Conservation (phyloP, 2,329 filamentous ascomycete species). For the Septoria petroselini region DNA sequence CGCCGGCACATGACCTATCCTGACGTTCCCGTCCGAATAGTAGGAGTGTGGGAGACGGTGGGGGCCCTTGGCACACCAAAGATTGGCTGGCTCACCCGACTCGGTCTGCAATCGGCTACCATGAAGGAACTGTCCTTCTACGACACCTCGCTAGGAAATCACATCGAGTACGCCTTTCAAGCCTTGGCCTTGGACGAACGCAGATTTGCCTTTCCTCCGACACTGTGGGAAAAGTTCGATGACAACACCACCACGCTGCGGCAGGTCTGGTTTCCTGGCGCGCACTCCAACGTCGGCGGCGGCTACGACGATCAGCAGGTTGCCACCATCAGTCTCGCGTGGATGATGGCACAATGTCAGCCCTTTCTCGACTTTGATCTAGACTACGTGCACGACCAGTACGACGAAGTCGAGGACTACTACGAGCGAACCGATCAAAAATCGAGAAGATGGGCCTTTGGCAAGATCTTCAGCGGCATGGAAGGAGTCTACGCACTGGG, state of each 20-base stretch:
- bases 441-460: conserved; percentile 49
- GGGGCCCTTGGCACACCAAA: conserved; percentile 47
- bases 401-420: conserved; percentile 44
- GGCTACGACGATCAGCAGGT: conserved; percentile 48
- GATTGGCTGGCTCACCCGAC: conserved; percentile 41
- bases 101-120: conserved; percentile 36
- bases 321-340: conserved; percentile 53
- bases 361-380: conserved; percentile 49
- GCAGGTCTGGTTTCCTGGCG: conserved; percentile 51
- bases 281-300: conserved; percentile 48
- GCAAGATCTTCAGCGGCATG: conserved; percentile 47
- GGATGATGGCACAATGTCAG: conserved; percentile 56
- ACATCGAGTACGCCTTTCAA: conserved; percentile 46
- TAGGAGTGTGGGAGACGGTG: conserved; percentile 49
- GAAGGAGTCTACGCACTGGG: conserved; percentile 49
- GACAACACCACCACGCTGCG: conserved; percentile 46
- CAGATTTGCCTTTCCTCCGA: conserved; percentile 42
- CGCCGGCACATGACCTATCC: conserved; percentile 36
- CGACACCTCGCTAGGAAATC: conserved; percentile 45
- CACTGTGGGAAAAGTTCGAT: conserved; percentile 44
- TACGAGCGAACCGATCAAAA: conserved; percentile 44
- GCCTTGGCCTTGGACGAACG: conserved; percentile 46
- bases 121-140: conserved; percentile 46
- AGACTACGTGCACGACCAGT: conserved; percentile 49
- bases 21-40: conserved; percentile 41